These are phyloP conservation scores for Saccharomyces hybrid DNA, from an alignment of 1,139 yeast genomes.

Conservation along the genomic window DNA sequence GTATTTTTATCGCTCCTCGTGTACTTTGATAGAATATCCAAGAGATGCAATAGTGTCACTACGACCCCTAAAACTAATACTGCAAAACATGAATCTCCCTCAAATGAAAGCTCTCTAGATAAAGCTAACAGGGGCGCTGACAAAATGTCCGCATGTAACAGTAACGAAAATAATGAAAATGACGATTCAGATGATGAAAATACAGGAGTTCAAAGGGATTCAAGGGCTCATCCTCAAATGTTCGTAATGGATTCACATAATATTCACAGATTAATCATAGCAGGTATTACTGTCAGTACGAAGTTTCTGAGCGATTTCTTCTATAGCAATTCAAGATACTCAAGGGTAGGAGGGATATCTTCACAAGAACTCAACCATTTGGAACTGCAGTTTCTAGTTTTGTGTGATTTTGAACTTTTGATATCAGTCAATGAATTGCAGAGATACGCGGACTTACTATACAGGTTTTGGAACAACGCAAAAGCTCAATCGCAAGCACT, in stretches of 20 bases:
- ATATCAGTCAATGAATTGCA: constrained; percentile 87
- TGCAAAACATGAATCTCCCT: neutral
- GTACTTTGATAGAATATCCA: constrained; percentile 90
- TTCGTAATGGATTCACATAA: constrained; percentile 96
- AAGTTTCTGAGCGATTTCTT: constrained; percentile 94
- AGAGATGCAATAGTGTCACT: constrained; percentile 51
- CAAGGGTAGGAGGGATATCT: constrained; percentile 95
- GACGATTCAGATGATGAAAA: neutral
- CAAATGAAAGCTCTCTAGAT: neutral
- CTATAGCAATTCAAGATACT: constrained; percentile 91
- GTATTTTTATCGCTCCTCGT: constrained; percentile 84
- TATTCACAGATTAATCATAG: constrained; percentile 85
- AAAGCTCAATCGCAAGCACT: neutral
- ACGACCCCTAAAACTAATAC: neutral
- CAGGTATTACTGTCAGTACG: constrained; percentile 95
- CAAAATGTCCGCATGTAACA: neutral
- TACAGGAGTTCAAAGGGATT: neutral
- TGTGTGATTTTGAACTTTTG: constrained; percentile 81
- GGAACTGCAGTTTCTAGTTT: constrained; percentile 77
- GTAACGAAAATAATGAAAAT: neutral
- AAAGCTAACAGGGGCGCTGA: neutral
- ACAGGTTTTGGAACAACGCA: constrained; percentile 62
- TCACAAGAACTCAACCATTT: constrained; percentile 86
- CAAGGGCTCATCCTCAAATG: constrained; percentile 25
- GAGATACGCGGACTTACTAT: constrained; percentile 76